A percentile compares a stretch with the other conserved stretches of the same genome.
Conservation (phyloP, 768 basidiomycete genomes). For the Butyriboletus loyo region DNA sequence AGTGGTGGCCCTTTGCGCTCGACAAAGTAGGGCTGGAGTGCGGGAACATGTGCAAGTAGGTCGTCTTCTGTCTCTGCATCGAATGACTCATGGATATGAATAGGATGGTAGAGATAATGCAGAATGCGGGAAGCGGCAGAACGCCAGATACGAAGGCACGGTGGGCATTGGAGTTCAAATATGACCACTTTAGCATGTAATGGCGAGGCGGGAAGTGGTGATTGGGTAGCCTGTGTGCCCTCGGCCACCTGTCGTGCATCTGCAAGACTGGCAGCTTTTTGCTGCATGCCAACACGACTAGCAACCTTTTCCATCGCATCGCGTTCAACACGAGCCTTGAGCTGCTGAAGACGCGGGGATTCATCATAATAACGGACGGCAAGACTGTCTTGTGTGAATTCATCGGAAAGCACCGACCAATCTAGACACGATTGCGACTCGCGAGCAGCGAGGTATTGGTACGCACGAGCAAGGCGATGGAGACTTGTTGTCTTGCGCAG, state of each 20-base stretch:
- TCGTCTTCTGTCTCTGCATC: neutral
- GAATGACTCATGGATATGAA: too few relatives aligned
- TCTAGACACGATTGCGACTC: constrained; percentile 9
- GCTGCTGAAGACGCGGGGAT: constrained; percentile 19
- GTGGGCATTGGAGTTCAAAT: constrained; percentile 40
- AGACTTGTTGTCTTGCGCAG: constrained; percentile 29
- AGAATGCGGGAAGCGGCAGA: constrained; percentile 31
- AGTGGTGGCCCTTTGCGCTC: neutral
- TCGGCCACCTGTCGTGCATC: too few relatives aligned
- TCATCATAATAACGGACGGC: constrained; percentile 33
- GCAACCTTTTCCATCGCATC: constrained; percentile 17
- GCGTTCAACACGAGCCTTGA: constrained; percentile 30
- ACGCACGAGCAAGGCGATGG: constrained; percentile 24
- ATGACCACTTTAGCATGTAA: constrained; percentile 25
- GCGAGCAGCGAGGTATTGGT: constrained; percentile 32
- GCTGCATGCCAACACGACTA: constrained; percentile 8
- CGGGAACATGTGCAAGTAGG: constrained; percentile 26
- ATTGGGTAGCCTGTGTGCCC: neutral
- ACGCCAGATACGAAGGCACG: constrained; percentile 38
- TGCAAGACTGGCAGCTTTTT: neutral
- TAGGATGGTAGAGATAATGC: too few relatives aligned
- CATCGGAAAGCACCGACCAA: constrained; percentile 33
- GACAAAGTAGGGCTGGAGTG: neutral
- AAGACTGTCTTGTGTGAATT: constrained; percentile 23
- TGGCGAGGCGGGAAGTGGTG: constrained; percentile 41